Evolutionary conservation across 2,329 filamentous ascomycete species (phyloP).

Genomic region (Monosporascus cannonballus): DNA sequence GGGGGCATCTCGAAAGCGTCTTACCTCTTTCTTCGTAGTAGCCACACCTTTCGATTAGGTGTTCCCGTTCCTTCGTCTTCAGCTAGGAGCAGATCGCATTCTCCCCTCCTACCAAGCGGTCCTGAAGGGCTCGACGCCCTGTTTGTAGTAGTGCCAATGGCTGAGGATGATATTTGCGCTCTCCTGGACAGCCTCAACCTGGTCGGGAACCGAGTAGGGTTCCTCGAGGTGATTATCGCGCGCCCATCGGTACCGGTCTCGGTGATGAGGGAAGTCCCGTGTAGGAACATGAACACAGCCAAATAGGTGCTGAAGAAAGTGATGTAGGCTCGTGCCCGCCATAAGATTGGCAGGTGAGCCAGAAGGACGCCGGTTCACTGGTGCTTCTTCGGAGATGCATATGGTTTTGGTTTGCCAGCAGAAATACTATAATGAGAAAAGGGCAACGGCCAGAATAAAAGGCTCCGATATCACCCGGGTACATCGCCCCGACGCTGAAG

Average conservation of each 20-base stretch:
- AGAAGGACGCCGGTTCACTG: too few relatives aligned
- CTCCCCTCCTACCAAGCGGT: slow-evolving; percentile 19
- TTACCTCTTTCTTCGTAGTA: slow-evolving; percentile 19
- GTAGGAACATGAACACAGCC: slow-evolving; percentile 25
- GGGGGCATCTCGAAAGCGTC: background rate
- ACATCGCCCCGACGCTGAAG: too few relatives aligned
- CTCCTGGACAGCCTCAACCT: slow-evolving; percentile 37
- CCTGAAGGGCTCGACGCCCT: slow-evolving; percentile 23
- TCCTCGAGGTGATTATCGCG: slow-evolving; percentile 24
- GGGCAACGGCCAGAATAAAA: too few relatives aligned
- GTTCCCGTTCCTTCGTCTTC: slow-evolving; percentile 23
- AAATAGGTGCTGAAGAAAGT: slow-evolving; percentile 26
- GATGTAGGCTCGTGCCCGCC: slow-evolving; percentile 17
- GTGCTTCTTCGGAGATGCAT: too few relatives aligned
- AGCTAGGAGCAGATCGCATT: slow-evolving; percentile 25
- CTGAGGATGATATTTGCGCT: slow-evolving; percentile 40
- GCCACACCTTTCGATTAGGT: slow-evolving; percentile 26
- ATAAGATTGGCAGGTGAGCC: too few relatives aligned
- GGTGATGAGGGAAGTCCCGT: slow-evolving; percentile 33
- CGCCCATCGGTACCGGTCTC: slow-evolving; percentile 33
- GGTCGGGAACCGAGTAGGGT: background rate
- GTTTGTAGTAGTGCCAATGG: slow-evolving; percentile 47
- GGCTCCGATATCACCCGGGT: too few relatives aligned
- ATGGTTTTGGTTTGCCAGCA: too few relatives aligned
- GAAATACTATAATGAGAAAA: too few relatives aligned